Percentiles rank a stretch among this genome's conserved stretches.
Evolutionary conservation across 2,329 filamentous ascomycete species (phyloP).

Genomic region (Fusarium sp.): DNA sequence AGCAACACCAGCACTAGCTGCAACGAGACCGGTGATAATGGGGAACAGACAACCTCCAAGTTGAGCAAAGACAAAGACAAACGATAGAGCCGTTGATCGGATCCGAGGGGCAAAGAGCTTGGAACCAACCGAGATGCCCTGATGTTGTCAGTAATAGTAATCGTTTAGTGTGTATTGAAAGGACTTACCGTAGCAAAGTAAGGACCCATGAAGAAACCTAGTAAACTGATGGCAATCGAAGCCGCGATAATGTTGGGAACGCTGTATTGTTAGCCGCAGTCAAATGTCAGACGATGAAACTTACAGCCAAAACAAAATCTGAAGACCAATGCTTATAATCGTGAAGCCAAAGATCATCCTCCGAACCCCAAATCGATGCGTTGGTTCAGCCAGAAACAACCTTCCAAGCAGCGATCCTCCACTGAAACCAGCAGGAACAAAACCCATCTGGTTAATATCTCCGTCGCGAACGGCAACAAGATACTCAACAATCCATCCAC

Average conservation of each 20-base stretch:
- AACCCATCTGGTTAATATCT: slow-evolving; percentile 68
- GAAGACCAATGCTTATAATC: slow-evolving; percentile 63
- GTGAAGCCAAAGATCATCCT: slow-evolving; percentile 69
- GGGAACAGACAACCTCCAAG: slow-evolving; percentile 68
- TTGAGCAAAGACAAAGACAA: slow-evolving; percentile 70
- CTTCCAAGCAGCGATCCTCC: slow-evolving; percentile 69
- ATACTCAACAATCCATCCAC: slow-evolving; percentile 75
- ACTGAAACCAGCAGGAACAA: slow-evolving; percentile 71
- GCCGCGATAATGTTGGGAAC: slow-evolving; percentile 61
- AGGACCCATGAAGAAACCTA: slow-evolving; percentile 70
- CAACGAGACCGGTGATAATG: slow-evolving; percentile 65
- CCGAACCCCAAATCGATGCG: slow-evolving; percentile 68
- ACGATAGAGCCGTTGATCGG: slow-evolving; percentile 53
- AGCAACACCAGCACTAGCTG: slow-evolving; percentile 57
- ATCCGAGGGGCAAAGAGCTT: slow-evolving; percentile 60
- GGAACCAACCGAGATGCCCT: slow-evolving; percentile 66
- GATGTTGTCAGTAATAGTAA: not conserved
- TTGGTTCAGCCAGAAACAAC: slow-evolving; percentile 69
- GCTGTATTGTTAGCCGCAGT: slow-evolving; percentile 39
- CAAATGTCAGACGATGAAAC: slow-evolving; percentile 6
- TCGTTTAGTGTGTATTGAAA: fast-evolving
- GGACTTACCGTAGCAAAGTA: slow-evolving; percentile 66
- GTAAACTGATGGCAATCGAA: slow-evolving; percentile 64
- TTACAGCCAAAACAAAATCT: slow-evolving; percentile 71
- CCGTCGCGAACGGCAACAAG: slow-evolving; percentile 70